Evolutionary conservation across 176 grass and related monocot species (phyloP).

Genomic region (Melocanna baccifera): DNA sequence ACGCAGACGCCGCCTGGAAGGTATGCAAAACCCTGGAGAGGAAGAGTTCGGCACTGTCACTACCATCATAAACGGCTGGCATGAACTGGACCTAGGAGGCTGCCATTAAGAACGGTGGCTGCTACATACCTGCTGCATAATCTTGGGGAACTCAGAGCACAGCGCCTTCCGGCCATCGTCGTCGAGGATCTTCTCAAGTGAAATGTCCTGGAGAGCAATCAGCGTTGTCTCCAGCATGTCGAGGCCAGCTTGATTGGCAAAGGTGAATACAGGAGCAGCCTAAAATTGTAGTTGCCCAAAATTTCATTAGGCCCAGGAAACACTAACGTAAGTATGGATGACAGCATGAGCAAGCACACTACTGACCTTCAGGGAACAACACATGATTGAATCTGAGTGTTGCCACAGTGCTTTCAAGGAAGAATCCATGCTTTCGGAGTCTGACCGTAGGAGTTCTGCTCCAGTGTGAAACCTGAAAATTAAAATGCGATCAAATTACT

Average conservation of each 20-base stretch:
- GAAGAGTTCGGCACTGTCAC: neutral
- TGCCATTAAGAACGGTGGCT: neutral
- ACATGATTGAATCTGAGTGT: slow-evolving; percentile 87
- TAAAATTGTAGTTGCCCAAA: slow-evolving; percentile 12
- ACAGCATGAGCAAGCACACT: neutral
- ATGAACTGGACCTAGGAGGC: too few relatives aligned
- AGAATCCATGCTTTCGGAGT: slow-evolving; percentile 47
- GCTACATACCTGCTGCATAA: slow-evolving; percentile 78
- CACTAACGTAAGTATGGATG: neutral
- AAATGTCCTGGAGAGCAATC: slow-evolving; percentile 88
- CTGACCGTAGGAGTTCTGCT: slow-evolving; percentile 59
- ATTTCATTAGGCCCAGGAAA: neutral
- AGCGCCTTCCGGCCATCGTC: slow-evolving; percentile 76
- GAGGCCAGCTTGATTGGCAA: slow-evolving; percentile 82
- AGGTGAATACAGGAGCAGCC: slow-evolving; percentile 88
- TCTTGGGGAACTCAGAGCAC: slow-evolving; percentile 80
- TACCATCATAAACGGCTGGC: neutral
- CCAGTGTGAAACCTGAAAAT: slow-evolving; percentile 71
- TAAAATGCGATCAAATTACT: slow-evolving; percentile 21
- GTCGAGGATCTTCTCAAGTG: slow-evolving; percentile 81
- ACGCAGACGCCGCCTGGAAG: slow-evolving; percentile 77
- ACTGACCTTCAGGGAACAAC: slow-evolving; percentile 86
- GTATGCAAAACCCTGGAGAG: slow-evolving; percentile 65
- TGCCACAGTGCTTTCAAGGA: slow-evolving; percentile 84
- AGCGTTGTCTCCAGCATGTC: slow-evolving; percentile 96